These are phyloP conservation scores for Malus hybrid DNA, from an alignment of 331 rosid genomes.

Conservation along the genomic window DNA sequence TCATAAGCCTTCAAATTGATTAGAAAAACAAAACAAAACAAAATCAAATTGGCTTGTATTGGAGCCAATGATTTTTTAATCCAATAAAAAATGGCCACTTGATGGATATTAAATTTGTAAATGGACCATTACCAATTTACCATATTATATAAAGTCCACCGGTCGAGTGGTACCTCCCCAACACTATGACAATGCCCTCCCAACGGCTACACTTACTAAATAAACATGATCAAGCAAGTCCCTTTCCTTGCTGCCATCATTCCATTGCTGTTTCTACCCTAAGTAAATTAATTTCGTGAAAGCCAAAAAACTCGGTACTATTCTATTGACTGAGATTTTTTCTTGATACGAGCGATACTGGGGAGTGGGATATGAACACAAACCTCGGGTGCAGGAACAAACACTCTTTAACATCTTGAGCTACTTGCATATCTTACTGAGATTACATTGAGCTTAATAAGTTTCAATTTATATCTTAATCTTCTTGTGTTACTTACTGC, in stretches of 20 bases:
- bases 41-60: background rate
- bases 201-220: slow-evolving; percentile 39
- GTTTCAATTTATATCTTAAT: background rate
- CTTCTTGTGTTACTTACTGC: slow-evolving; percentile 12
- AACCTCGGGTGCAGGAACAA: too few relatives aligned
- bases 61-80: background rate
- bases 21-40: background rate
- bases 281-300: background rate
- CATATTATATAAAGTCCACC: background rate
- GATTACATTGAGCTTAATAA: slow-evolving; percentile 5
- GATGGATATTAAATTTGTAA: background rate
- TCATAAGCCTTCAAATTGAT: background rate
- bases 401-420: background rate
- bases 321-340: too few relatives aligned
- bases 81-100: background rate
- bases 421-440: background rate
- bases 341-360: too few relatives aligned
- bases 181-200: slow-evolving; percentile 39
- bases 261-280: slow-evolving; percentile 24
- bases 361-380: too few relatives aligned
- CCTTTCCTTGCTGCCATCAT: slow-evolving; percentile 37
- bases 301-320: background rate
- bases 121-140: background rate
- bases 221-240: slow-evolving; percentile 16
- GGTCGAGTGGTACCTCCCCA: background rate